Evolutionary conservation across 139 green algal genomes (phyloP), one percentile per base, ranked within the genome.

Genomic region (Volvox reticuliferus): DNA sequence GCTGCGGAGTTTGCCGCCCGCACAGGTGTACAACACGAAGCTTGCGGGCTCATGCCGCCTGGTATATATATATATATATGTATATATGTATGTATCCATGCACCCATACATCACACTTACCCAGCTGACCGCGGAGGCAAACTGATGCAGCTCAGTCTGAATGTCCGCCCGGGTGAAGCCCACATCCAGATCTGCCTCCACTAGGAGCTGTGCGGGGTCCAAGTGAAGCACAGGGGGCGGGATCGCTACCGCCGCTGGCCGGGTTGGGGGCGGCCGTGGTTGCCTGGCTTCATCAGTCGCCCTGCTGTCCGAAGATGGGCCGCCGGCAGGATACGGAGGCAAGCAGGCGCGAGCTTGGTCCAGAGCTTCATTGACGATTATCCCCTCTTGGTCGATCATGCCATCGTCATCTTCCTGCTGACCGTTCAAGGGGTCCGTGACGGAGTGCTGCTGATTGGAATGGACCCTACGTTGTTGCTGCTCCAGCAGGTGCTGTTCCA

Each of bases 121-220:
- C 44, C 12, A 22, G 16, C 28, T 12, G 30, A 87, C 20, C 14
- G 14, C 14, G 18, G n/a, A 20, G 16, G 21, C 62, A n/a, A 87
- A 77, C 30, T 76, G 12, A 33, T 87, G 81, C 61, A 87, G 6
- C 61, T 76, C 17, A 1, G 22, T 55, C 30, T 87, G 17, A 32
- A 87, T 87, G 61, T 87, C 81, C 0, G 61, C n/a, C 0, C 61
- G 61, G 14, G 81, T 76, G 81, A 87, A 87, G 61, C 81, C 81
- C 30, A 87, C 81, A 61, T 87, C 81, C 13, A 76, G 81, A 62
- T 87, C 61, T 1, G 32, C 61, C 30, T 68, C 81, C 81, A 87
- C n/a, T 12, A 87, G 81, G 28, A 87, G 81, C 13, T 87, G 81
- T 5, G 81, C 61, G 30, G 81, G 81, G 61, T 87, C 81, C 61